phyloP scores from a whole-genome alignment of 2,329 filamentous ascomycete species.

The Claviceps cyperi region DNA sequence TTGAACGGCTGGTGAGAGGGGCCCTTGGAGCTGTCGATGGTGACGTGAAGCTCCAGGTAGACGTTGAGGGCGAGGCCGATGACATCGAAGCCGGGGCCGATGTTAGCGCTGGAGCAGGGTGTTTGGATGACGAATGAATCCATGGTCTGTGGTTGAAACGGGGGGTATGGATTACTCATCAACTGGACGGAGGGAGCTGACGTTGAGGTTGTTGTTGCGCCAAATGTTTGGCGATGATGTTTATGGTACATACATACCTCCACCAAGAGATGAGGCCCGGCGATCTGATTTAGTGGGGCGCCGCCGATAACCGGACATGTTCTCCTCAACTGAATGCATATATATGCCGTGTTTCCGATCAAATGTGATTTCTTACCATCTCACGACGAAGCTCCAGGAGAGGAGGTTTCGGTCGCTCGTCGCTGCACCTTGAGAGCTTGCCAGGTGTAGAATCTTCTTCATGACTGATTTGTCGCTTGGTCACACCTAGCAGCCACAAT shows the following conservation, averaged over 20 bases:
- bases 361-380: neutral
- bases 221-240: no score
- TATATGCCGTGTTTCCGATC: neutral
- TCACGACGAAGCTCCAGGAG: neutral
- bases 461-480: no score
- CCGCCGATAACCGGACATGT: neutral
- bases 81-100: constrained; percentile 94
- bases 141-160: constrained; percentile 23
- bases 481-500: no score
- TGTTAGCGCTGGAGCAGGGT: constrained; percentile 93
- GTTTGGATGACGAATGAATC: constrained; percentile 61
- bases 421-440: no score
- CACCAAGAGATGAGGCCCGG: neutral
- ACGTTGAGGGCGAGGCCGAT: constrained; percentile 89
- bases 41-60: constrained; percentile 81
- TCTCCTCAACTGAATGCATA: neutral
- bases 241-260: no score
- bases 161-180: constrained; percentile 9
- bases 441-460: no score
- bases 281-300: neutral
- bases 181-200: neutral
- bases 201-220: no score
- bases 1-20: constrained; percentile 53
- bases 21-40: constrained; percentile 45
- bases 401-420: no score